A percentile compares a stretch with the other conserved stretches of the same genome.
Conservation (phyloP, 805 yeast species). For the Spathaspora boniae region DNA sequence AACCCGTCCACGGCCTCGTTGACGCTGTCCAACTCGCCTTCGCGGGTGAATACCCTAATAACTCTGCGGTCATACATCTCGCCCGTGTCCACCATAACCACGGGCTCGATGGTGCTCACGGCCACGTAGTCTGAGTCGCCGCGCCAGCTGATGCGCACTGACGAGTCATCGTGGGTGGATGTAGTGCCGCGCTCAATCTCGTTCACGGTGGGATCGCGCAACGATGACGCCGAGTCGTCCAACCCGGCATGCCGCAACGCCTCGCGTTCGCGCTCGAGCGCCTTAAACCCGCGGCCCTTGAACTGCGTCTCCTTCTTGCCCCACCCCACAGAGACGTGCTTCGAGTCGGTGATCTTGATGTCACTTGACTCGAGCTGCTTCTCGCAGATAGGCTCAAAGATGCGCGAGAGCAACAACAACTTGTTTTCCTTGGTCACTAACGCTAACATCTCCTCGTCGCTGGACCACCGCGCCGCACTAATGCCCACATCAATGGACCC, state of each 20-base stretch:
- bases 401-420: constrained; percentile 64
- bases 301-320: constrained; percentile 97
- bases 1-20: constrained; percentile 87
- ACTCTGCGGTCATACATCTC: constrained; percentile 58
- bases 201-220: constrained; percentile 87
- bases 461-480: constrained; percentile 77
- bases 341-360: constrained; percentile 52
- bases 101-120: constrained; percentile 58
- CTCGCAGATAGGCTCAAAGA: constrained; percentile 78
- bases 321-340: constrained; percentile 97
- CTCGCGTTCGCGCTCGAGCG: constrained; percentile 59
- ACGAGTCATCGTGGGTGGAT: constrained; percentile 50
- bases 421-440: constrained; percentile 61
- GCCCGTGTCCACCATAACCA: constrained; percentile 35
- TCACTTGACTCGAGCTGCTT: constrained; percentile 57
- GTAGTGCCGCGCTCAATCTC: constrained; percentile 66
- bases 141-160: constrained; percentile 76
- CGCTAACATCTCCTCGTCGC: constrained; percentile 83
- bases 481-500: constrained; percentile 82
- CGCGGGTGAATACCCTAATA: constrained; percentile 76
- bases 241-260: constrained; percentile 65
- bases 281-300: constrained; percentile 87
- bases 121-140: constrained; percentile 89
- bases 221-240: constrained; percentile 55
- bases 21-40: constrained; percentile 74